Percentiles rank a stretch among this genome's conserved stretches.
Evolutionary conservation across 129 eudicot genomes (phyloP).

Genomic region (Pulicaria dysenterica): DNA sequence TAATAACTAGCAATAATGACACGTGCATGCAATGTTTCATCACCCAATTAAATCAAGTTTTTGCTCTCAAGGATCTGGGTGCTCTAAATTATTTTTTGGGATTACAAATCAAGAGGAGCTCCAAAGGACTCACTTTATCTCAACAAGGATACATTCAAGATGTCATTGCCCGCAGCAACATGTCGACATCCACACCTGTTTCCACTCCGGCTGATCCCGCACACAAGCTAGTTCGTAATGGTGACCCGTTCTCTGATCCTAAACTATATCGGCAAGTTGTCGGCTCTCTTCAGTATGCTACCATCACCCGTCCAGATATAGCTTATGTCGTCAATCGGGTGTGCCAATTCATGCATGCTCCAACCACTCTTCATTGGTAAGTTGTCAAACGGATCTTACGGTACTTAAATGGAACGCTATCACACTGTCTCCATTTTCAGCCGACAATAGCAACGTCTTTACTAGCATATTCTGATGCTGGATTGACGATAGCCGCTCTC

Average conservation of each 20-base stretch:
- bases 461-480: neutral
- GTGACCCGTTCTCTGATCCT: neutral
- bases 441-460: neutral
- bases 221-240: neutral
- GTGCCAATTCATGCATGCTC: neutral
- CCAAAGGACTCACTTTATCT: neutral
- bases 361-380: neutral
- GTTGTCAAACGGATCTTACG: neutral
- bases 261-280: too few species aligned
- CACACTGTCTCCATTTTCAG: neutral
- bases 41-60: neutral
- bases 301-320: neutral
- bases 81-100: neutral
- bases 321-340: neutral
- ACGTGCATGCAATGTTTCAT: neutral
- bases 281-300: neutral
- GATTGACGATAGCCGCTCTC: neutral
- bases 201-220: neutral
- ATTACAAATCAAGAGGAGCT: neutral
- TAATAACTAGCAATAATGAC: too few species aligned
- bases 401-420: neutral
- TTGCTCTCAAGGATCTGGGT: neutral
- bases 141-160: neutral
- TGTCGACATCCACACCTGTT: neutral
- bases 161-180: neutral